Base-by-base conservation (phyloP, 495 filamentous ascomycete genomes). In the Aspergillus hancockii region DNA sequence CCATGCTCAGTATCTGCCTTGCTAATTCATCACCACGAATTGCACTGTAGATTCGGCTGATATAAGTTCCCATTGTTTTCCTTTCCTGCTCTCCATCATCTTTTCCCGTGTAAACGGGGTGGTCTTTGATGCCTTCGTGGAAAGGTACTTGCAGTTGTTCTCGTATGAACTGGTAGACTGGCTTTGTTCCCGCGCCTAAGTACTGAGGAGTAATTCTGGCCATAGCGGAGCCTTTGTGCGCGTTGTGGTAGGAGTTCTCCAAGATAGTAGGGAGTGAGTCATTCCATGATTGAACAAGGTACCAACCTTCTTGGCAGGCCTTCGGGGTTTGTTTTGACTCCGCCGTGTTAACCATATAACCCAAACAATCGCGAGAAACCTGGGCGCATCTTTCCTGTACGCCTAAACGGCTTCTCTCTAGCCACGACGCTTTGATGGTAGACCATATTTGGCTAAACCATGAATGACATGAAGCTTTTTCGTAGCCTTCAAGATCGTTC, bases 21-120 rank as follows among this genome's bases (percentile, higher is more conserved):
- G 25, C 25, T 31, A 31, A 3, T 30, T 31, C 49, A 51, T 30
- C 28, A n/a, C 30, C 49, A 6, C 43, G 43, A 47, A 47, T 47
- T 19, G 57, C 49, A 4, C 21, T 22, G 19, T 59, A 59, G 23
- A 59, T 34, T 16, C n/a, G 12, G 25, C 30, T 53, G 19, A 59
- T 30, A 19, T 53, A 63, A 13, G 52, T 52, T 1, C 70, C 70
- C 23, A 72, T 63, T 0, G 67, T 58, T 52, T 60, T 67, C 53
- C 63, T 62, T n/a, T 19, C 55, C 31, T 25, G 28, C 30, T 18
- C 8, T 21, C 30, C 13, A 16, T 43, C 34, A 25, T 22, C 49
- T 34, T 47, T 22, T 16, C 34, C 22, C 50, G 18, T 30, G 7
- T 53, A 21, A 30, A 31, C 34, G 5, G 69, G 65, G 41, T 70